Evolutionary conservation across 768 basidiomycete genomes (phyloP).

Genomic region (Fibroporia radiculosa): DNA sequence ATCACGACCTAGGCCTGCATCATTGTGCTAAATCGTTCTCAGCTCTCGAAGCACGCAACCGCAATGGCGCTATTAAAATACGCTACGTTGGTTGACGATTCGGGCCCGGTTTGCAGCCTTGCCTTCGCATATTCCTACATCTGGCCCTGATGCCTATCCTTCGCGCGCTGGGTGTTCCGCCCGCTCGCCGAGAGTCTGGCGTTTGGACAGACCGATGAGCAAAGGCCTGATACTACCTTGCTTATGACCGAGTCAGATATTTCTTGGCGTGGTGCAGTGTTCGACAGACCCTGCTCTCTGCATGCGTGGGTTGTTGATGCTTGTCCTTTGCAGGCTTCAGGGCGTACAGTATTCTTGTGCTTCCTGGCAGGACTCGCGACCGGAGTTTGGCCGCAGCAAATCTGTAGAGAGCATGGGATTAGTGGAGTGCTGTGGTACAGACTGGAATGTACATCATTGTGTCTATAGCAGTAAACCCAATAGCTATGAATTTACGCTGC

Average conservation of each 20-base stretch:
- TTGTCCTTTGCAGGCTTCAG: background rate
- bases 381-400: too few species aligned
- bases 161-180: conserved; percentile 1
- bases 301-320: conserved; percentile 5
- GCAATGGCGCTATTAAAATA: conserved; percentile 65
- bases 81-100: conserved; percentile 57
- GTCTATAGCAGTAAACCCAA: too few species aligned
- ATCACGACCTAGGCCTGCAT: background rate
- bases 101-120: background rate
- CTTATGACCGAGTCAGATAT: conserved; percentile 11
- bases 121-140: conserved; percentile 2
- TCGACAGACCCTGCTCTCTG: conserved; percentile 6
- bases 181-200: conserved; percentile 1
- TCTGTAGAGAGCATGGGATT: too few species aligned
- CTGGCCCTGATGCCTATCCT: conserved; percentile 3
- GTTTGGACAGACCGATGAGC: conserved; percentile 2
- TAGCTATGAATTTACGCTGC: too few species aligned
- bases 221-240: conserved; percentile 2
- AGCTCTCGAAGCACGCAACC: conserved; percentile 68
- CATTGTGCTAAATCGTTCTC: background rate
- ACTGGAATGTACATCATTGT: too few species aligned
- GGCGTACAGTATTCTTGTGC: background rate
- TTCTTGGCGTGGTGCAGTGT: conserved; percentile 11
- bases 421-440: too few species aligned
- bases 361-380: background rate